phyloP scores from a whole-genome alignment of 495 filamentous ascomycete genomes.

The Trichocladium antarcticum region DNA sequence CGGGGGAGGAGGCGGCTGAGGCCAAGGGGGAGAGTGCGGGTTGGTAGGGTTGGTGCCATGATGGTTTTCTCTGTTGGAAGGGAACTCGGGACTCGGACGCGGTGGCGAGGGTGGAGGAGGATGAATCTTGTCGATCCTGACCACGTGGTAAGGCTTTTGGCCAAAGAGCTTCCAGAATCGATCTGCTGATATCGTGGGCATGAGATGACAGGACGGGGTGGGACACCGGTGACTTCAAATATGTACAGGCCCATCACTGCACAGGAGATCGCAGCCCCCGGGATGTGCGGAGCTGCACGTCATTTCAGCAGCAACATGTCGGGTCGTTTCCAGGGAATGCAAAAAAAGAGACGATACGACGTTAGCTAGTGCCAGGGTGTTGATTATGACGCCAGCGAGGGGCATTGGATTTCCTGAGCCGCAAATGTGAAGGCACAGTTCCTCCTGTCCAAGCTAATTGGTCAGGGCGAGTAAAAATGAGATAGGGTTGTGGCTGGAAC shows the following conservation, averaged over 20 bases:
- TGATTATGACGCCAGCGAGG: conserved; percentile 6
- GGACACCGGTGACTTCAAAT: background rate
- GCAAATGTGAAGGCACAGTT: too few species aligned
- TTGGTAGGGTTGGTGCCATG: conserved; percentile 14
- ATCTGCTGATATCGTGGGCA: background rate
- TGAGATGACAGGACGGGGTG: background rate
- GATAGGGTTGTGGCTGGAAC: too few species aligned
- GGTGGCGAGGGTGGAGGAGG: background rate
- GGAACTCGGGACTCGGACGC: background rate
- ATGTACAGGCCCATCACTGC: background rate
- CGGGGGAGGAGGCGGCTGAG: conserved; percentile 4
- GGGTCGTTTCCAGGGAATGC: background rate
- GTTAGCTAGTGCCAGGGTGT: background rate
- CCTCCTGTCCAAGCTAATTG: too few species aligned
- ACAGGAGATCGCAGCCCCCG: too few species aligned
- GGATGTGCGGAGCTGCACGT: background rate
- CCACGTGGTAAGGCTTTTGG: background rate
- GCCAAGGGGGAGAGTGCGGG: conserved; percentile 12
- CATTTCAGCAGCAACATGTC: background rate
- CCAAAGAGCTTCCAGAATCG: background rate
- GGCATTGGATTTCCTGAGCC: background rate
- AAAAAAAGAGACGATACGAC: background rate
- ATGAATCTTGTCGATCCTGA: background rate
- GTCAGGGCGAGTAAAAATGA: too few species aligned
- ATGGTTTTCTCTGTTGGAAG: background rate